Evolutionary conservation across 768 basidiomycete genomes (phyloP), one percentile per base, ranked within the genome.

Genomic region (Phlebiopsis flavidoalba): DNA sequence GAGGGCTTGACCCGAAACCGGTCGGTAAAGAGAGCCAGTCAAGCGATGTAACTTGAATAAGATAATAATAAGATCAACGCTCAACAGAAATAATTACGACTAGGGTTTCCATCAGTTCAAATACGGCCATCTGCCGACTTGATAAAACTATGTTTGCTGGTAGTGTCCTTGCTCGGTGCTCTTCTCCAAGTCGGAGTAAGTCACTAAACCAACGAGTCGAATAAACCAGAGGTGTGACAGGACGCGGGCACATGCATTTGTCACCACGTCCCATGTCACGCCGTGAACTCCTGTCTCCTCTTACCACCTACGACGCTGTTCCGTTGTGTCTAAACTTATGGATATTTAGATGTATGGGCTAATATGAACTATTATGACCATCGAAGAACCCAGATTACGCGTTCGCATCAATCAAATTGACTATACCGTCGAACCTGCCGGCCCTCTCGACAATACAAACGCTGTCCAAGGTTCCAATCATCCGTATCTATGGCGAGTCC

Each of bases 401-500:
- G 77, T 83, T 45, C 76, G 75, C 63, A 73, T 83, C 60, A 79
- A 79, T 57, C 77, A 81, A 64, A 87, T 93, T 62, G 91, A 93
- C 66, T 79, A 91, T 67, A 74, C 75, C 47, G 72, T 91, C 43
- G 74, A 75, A 31, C 75, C 76, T 31, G 77, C 89, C 0, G 88
- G 87, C 19, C 69, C 75, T 24, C 81, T 92, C 46, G 91, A 93
- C 72, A 84, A 86, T 59, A 73, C 71, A 2, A n/a, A 54, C 75
- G 15, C 80, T 93, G 24, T 80, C 79, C 11, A 80, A 76, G 26
- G 88, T 89, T 21, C 96, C 96, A 14, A 80, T 95, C 4, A 77
- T 98, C 60, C 80, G 94, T 56, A 88, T 99, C 53, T 98, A 86
- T 71, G 97, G 96, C 14, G 75, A 85, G 12, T 91, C 93, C 1